Percentiles rank a stretch among this genome's conserved stretches.
These are phyloP conservation scores for Blastocystis sp. DNA, from an alignment of 352 stramenopile species.

Conservation along the genomic window DNA sequence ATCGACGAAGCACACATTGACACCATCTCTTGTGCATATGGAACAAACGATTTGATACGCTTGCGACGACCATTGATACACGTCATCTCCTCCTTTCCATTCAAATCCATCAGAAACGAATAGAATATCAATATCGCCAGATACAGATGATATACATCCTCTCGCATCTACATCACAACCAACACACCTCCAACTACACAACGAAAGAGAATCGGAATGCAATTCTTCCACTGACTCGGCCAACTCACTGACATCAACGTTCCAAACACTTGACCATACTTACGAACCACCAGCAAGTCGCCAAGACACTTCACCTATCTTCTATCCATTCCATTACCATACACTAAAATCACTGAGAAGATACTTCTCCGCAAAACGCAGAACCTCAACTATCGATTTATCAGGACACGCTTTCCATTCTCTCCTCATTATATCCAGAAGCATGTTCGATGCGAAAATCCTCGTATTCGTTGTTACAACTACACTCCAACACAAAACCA, in stretches of 20 bases:
- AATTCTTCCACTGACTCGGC: slow-evolving; percentile 48
- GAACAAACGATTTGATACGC: slow-evolving; percentile 6
- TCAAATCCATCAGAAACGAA: slow-evolving; percentile 6
- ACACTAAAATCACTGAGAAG: not conserved
- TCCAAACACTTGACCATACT: slow-evolving; percentile 17
- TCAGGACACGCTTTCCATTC: slow-evolving; percentile 15
- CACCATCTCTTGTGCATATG: not conserved
- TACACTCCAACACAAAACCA: not conserved
- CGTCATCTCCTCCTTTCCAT: not conserved
- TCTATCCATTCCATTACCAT: not conserved
- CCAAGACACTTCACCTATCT: not conserved
- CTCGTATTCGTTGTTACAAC: not conserved
- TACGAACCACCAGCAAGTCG: not conserved
- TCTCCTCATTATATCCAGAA: not conserved
- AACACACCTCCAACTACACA: not conserved
- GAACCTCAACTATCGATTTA: not conserved
- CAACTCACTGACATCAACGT: slow-evolving; percentile 16
- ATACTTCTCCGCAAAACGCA: slow-evolving; percentile 9
- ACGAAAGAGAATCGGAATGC: not conserved
- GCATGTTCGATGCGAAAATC: slow-evolving; percentile 9
- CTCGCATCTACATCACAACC: not conserved
- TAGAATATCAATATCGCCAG: not conserved
- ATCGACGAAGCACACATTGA: too few species aligned
- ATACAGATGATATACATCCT: not conserved
- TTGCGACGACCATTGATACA: slow-evolving; percentile 19